Evolutionary conservation across 768 basidiomycete species (phyloP).

Genomic region (Rhodotorula graminis): DNA sequence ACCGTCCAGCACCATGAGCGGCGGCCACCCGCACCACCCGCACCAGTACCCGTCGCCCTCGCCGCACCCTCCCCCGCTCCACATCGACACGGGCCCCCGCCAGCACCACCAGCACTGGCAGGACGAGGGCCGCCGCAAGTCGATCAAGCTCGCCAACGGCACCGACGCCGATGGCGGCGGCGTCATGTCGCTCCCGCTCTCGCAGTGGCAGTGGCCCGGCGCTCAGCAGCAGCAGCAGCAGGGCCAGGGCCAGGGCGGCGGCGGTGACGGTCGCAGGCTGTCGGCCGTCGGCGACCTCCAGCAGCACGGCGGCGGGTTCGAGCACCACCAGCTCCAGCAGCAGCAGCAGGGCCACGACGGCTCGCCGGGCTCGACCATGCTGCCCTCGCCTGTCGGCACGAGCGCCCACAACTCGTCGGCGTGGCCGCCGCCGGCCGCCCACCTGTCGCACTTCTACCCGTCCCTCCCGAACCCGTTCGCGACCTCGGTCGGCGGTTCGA

Average conservation of each 20-base stretch:
- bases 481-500: neutral
- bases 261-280: too few species aligned
- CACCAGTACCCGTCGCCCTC: neutral
- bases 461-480: neutral
- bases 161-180: too few species aligned
- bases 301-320: neutral
- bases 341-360: neutral
- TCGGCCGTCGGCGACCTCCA: neutral
- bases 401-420: neutral
- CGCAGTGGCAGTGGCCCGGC: neutral
- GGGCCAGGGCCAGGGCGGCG: neutral
- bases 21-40: neutral
- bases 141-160: neutral
- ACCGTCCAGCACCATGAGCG: too few species aligned
- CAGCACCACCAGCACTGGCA: neutral
- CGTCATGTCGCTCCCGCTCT: neutral
- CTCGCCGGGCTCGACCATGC: neutral
- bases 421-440: neutral
- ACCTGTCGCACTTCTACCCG: neutral
- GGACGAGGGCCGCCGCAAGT: constrained; percentile 9
- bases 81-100: neutral
- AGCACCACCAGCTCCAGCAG: too few species aligned
- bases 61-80: neutral
- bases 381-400: neutral
- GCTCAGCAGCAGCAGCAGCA: neutral